Evolutionary conservation across 2,329 filamentous ascomycete genomes (phyloP).

Genomic region (Lojkania enalia): DNA sequence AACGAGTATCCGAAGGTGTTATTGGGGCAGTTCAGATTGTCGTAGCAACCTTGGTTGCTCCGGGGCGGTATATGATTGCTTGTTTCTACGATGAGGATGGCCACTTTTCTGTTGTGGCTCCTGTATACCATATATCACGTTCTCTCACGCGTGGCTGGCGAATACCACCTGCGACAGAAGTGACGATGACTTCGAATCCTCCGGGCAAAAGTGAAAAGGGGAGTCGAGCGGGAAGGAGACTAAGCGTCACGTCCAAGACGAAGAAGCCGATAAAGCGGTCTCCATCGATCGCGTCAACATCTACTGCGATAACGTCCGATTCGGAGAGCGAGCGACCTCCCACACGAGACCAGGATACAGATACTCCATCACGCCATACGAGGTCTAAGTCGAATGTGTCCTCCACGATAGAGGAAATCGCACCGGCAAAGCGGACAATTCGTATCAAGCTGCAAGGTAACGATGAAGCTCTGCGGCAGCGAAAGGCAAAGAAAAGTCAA

Average conservation of each 20-base stretch:
- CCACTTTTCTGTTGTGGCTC: slow-evolving; percentile 75
- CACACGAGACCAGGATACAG: slow-evolving; percentile 38
- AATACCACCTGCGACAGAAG: slow-evolving; percentile 34
- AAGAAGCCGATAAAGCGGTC: slow-evolving; percentile 43
- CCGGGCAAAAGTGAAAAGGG: slow-evolving; percentile 33
- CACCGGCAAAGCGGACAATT: slow-evolving; percentile 75
- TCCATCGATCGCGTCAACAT: slow-evolving; percentile 54
- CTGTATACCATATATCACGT: slow-evolving; percentile 64
- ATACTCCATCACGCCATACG: slow-evolving; percentile 57
- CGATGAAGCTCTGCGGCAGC: slow-evolving; percentile 73
- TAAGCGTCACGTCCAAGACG: slow-evolving; percentile 24
- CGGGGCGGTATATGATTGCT: slow-evolving; percentile 79
- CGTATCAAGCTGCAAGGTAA: slow-evolving; percentile 88
- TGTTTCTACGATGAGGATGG: slow-evolving; percentile 82
- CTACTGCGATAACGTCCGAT: slow-evolving; percentile 67
- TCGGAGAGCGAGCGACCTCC: slow-evolving; percentile 57
- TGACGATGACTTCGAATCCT: slow-evolving; percentile 30
- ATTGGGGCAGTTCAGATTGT: slow-evolving; percentile 78
- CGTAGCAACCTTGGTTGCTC: slow-evolving; percentile 75
- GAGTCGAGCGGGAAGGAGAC: slow-evolving; percentile 36
- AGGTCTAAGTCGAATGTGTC: slow-evolving; percentile 63
- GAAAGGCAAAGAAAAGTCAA: slow-evolving; percentile 68
- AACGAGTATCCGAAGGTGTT: slow-evolving; percentile 71
- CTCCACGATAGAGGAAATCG: slow-evolving; percentile 63
- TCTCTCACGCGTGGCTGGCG: slow-evolving; percentile 50